Evolutionary conservation across 2,329 filamentous ascomycete genomes (phyloP).

Genomic region (Penicillium sp.): DNA sequence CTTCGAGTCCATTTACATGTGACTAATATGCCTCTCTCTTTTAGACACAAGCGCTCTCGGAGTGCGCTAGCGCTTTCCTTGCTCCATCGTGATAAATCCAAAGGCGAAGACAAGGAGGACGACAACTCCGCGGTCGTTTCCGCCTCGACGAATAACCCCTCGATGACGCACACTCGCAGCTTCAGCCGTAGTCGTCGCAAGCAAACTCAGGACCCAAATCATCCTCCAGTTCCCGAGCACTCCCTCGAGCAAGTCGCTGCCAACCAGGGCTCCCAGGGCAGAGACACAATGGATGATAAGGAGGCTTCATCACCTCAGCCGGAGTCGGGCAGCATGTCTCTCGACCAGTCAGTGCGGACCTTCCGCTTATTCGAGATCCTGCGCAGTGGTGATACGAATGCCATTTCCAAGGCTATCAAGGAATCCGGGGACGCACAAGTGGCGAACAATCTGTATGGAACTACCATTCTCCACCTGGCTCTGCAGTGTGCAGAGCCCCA

Average conservation of each 20-base stretch:
- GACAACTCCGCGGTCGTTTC: slow-evolving; percentile 28
- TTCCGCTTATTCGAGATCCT: slow-evolving; percentile 93
- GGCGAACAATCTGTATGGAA: slow-evolving; percentile 58
- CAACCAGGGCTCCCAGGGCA: slow-evolving; percentile 17
- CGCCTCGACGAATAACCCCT: slow-evolving; percentile 26
- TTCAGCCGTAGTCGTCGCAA: slow-evolving; percentile 31
- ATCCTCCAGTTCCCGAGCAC: slow-evolving; percentile 20
- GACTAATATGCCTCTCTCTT: slow-evolving; percentile 29
- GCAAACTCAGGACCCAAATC: slow-evolving; percentile 23
- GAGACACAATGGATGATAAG: slow-evolving; percentile 33
- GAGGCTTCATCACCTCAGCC: slow-evolving; percentile 33
- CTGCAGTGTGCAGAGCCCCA: slow-evolving; percentile 92
- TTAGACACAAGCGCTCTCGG: slow-evolving; percentile 54
- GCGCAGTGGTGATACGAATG: slow-evolving; percentile 82
- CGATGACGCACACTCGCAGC: slow-evolving; percentile 31
- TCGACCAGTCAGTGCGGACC: slow-evolving; percentile 91
- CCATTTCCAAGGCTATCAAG: slow-evolving; percentile 78
- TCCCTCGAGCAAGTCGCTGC: slow-evolving; percentile 29
- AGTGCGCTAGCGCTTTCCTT: slow-evolving; percentile 55
- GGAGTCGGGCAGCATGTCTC: slow-evolving; percentile 49
- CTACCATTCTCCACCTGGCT: slow-evolving; percentile 85
- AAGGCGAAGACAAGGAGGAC: slow-evolving; percentile 39
- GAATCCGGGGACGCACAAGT: slow-evolving; percentile 54
- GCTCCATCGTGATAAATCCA: slow-evolving; percentile 53
- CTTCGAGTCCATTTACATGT: slow-evolving; percentile 9